These are phyloP conservation scores for Coemansia erecta DNA, from an alignment of 192 early-diverging fungal species.

Conservation along the genomic window DNA sequence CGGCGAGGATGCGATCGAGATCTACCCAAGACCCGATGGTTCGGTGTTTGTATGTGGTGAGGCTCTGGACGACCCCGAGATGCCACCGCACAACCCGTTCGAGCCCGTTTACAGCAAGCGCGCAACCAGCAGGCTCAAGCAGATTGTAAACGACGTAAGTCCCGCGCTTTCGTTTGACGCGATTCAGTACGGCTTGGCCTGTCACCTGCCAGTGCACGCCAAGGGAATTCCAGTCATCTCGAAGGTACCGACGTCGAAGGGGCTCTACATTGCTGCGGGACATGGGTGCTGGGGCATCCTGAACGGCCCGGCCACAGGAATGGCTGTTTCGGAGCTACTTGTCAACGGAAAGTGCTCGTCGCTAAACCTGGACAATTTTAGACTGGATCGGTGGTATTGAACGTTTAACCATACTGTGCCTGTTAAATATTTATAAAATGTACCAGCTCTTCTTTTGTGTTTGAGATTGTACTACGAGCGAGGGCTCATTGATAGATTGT, in stretches of 20 bases:
- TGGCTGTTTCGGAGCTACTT: slow-evolving; percentile 46
- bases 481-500: slow-evolving; percentile 18
- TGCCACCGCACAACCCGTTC: slow-evolving; percentile 52
- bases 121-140: slow-evolving; percentile 42
- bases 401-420: neutral
- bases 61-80: slow-evolving; percentile 48
- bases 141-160: slow-evolving; percentile 49
- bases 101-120: slow-evolving; percentile 50
- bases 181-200: slow-evolving; percentile 47
- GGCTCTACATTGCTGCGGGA: slow-evolving; percentile 45
- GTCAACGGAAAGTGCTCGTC: slow-evolving; percentile 30
- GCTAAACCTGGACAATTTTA: slow-evolving; percentile 43
- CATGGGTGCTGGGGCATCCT: slow-evolving; percentile 55
- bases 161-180: slow-evolving; percentile 32
- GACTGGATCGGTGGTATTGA: slow-evolving; percentile 39
- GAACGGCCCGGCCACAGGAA: slow-evolving; percentile 48
- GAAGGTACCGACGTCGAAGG: slow-evolving; percentile 35
- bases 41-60: slow-evolving; percentile 54
- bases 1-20: slow-evolving; percentile 53
- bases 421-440: neutral
- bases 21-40: slow-evolving; percentile 48
- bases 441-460: neutral
- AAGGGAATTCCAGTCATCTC: slow-evolving; percentile 51
- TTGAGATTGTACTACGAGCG: neutral
- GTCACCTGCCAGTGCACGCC: slow-evolving; percentile 45